Evolutionary conservation across 2,329 filamentous ascomycete genomes (phyloP), one percentile per base, ranked within the genome.

Genomic region (Ilyonectria robusta): DNA sequence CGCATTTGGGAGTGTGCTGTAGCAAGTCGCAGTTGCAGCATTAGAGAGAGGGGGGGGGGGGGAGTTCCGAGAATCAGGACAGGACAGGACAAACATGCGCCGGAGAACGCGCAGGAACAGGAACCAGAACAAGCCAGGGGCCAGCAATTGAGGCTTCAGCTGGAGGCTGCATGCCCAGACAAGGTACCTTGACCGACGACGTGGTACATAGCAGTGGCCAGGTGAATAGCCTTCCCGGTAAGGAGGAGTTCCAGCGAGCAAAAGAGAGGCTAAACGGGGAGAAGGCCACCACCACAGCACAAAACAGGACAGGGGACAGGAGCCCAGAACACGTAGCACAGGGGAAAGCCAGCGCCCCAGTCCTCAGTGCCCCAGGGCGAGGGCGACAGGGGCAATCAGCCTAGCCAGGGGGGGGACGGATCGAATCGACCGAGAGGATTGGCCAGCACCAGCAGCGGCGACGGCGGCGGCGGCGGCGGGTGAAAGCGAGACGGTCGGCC

Each of bases 321-420:
- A 55, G 53, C 53, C 53, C 33, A 42, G 53, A 61, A 42, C 58
- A 54, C 44, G 23, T 37, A 26, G 51, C 51, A 62, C 51, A 56
- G 59, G 59, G 51, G 48, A n/a, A 13, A 13, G 19, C 13, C 5
- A 33, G n/a, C 35, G 29, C 29, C 26, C 26, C 57, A 59, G 46
- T 59, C 33, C 57, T 21, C 57, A 44, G 35, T 21, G 37, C 58
- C 48, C 35, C 31, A 33, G 31, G 40, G 40, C 15, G 15, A 42
- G 15, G 40, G 40, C 37, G 40, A 57, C 53, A 33, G 60, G 60
- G 48, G 48, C 40, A 21, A 44, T 46, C 26, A 23, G 29, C 40
- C 62, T 61, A 62, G 63, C 63, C 63, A 66, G 62, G 63, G 63
- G 63, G 62, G 63, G 62, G 56, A 40, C 42, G 59, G 37, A 53